phyloP scores from a whole-genome alignment of 1,284 basidiomycete genomes.

The Marasmius tenuissimus region DNA sequence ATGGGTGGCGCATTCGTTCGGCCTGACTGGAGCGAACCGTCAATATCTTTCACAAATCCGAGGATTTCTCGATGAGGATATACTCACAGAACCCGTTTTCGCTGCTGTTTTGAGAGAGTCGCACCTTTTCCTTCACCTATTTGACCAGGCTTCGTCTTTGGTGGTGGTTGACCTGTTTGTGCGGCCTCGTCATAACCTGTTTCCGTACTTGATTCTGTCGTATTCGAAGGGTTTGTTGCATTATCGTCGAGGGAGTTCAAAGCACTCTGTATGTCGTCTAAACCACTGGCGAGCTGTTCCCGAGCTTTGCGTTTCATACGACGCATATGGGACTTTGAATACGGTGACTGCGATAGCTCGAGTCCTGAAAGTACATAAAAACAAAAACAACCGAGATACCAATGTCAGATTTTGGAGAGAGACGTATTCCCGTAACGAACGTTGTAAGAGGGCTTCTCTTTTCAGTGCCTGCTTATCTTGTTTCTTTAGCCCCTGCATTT shows the following conservation, averaged over 20 bases:
- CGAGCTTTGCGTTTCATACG: conserved; percentile 71
- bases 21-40: conserved; percentile 44
- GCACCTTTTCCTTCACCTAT: conserved; percentile 70
- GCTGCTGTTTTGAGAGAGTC: conserved; percentile 63
- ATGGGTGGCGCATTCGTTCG: conserved; percentile 70
- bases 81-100: conserved; percentile 71
- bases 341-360: conserved; percentile 50
- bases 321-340: conserved; percentile 75
- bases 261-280: conserved; percentile 59
- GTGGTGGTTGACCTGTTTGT: not conserved
- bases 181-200: not conserved
- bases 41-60: conserved; percentile 6
- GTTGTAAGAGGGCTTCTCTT: conserved; percentile 66
- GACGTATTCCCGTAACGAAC: conserved; percentile 33
- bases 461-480: conserved; percentile 70
- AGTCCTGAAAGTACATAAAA: conserved; percentile 46
- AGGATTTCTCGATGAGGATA: conserved; percentile 1
- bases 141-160: conserved; percentile 36
- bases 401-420: conserved; percentile 5
- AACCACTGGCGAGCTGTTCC: conserved; percentile 65
- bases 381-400: not conserved
- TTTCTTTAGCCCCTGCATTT: conserved; percentile 47
- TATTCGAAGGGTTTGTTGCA: conserved; percentile 24
- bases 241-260: conserved; percentile 27
- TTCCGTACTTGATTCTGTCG: not conserved